phyloP scores from a whole-genome alignment of 1,139 yeast species.

The Saccharomyces pastorianus region DNA sequence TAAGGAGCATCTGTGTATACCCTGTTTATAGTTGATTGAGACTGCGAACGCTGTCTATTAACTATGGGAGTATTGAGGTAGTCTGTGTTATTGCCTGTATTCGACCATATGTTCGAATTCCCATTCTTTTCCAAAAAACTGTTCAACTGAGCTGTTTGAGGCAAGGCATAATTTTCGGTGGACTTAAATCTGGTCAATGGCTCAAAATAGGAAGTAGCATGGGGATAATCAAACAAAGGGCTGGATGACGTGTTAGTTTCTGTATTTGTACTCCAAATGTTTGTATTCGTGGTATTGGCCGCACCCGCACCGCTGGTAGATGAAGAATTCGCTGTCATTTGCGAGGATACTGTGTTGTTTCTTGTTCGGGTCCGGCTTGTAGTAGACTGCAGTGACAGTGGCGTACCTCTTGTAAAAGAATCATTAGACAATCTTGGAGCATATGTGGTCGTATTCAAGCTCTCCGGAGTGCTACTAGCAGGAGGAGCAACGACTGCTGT shows the following conservation, averaged over 20 bases:
- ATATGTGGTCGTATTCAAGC: neutral
- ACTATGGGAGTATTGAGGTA: neutral
- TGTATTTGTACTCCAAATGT: neutral
- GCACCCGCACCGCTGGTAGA: neutral
- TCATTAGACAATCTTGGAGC: neutral
- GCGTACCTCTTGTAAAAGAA: neutral
- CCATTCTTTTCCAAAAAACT: neutral
- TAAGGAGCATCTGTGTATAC: slow-evolving; percentile 21
- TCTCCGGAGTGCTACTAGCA: neutral
- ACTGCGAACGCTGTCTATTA: slow-evolving; percentile 7
- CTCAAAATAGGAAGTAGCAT: neutral
- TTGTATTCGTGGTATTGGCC: neutral
- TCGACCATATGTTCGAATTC: neutral
- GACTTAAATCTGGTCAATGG: neutral
- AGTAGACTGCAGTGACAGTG: neutral
- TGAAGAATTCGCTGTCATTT: neutral
- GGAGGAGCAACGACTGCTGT: neutral
- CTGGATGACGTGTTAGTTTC: neutral
- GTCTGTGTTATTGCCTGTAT: neutral
- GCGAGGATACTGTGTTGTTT: neutral
- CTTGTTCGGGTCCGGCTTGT: neutral
- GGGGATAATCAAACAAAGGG: neutral
- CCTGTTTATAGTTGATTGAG: slow-evolving; percentile 24
- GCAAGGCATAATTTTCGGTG: neutral
- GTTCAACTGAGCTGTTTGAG: neutral